Conservation (phyloP, 495 filamentous ascomycete species). For the Penicillium maclennaniae region DNA sequence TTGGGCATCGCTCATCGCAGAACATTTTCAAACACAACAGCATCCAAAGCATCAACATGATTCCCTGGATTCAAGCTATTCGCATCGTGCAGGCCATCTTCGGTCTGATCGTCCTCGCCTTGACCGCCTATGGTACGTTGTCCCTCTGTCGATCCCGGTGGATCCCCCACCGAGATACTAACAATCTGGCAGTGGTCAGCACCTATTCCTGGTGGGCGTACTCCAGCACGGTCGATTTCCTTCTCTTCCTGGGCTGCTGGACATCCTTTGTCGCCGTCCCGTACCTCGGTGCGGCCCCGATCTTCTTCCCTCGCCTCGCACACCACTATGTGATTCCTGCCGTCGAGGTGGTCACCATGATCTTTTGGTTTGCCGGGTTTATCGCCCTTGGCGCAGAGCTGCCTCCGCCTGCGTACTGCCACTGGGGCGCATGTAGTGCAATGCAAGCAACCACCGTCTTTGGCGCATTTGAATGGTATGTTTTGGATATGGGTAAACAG, state of each 20-base stretch:
- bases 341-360: conserved; percentile 68
- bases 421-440: conserved; percentile 42
- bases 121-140: conserved; percentile 65
- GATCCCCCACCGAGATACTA: conserved; percentile 2
- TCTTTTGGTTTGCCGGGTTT: conserved; percentile 86
- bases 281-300: conserved; percentile 63
- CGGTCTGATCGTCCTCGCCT: conserved; percentile 64
- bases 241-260: conserved; percentile 72
- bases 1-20: not conserved
- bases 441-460: conserved; percentile 52
- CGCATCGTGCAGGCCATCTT: conserved; percentile 63
- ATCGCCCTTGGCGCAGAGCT: conserved; percentile 66
- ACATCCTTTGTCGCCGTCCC: conserved; percentile 59
- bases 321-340: conserved; percentile 60
- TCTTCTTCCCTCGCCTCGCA: conserved; percentile 52
- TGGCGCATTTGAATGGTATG: conserved; percentile 56
- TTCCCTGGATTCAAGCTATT: conserved; percentile 55
- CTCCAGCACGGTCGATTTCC: conserved; percentile 56
- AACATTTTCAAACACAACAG: not conserved
- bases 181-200: conserved; percentile 27
- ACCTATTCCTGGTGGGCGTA: conserved; percentile 26
- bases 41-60: conserved; percentile 20
- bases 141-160: not conserved
- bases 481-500: not conserved
- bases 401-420: conserved; percentile 43